Evolutionary conservation across 345 rosid species (phyloP).

Genomic region (Boechera retrofracta): DNA sequence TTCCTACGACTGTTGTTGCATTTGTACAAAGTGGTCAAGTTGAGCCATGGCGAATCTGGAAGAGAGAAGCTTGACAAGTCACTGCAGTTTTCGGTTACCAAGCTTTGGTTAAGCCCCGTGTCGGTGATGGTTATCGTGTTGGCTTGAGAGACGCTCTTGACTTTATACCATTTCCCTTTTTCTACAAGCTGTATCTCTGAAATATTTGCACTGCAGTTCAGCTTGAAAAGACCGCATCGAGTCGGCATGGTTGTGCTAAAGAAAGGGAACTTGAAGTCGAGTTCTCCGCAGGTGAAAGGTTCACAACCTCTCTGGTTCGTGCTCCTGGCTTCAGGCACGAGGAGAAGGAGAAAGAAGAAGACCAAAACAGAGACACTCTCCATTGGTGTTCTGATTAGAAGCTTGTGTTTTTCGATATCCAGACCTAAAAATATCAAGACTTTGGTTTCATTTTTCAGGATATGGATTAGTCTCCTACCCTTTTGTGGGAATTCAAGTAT

Average conservation of each 20-base stretch:
- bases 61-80: constrained; percentile 44
- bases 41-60: constrained; percentile 41
- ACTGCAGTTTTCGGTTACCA: constrained; percentile 23
- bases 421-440: constrained; percentile 37
- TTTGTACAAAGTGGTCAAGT: constrained; percentile 33
- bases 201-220: constrained; percentile 35
- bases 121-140: constrained; percentile 38
- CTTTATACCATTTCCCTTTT: constrained; percentile 33
- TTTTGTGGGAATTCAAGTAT: constrained; percentile 16
- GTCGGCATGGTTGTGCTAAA: constrained; percentile 13
- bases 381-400: constrained; percentile 28
- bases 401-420: constrained; percentile 18
- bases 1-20: constrained; percentile 27
- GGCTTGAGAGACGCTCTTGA: constrained; percentile 45
- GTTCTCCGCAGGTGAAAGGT: constrained; percentile 38
- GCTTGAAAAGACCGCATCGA: constrained; percentile 43
- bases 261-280: constrained; percentile 40
- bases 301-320: constrained; percentile 1
- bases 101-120: constrained; percentile 6
- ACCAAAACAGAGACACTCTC: constrained; percentile 32
- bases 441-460: constrained; percentile 13
- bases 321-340: constrained; percentile 20
- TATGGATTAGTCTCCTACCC: constrained; percentile 9
- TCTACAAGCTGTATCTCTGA: constrained; percentile 46
- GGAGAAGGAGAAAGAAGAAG: constrained; percentile 26